A percentile compares a stretch with the other conserved stretches of the same genome.
Conservation (phyloP, 140 eudicot genomes). For the Oenanthe javanica region DNA sequence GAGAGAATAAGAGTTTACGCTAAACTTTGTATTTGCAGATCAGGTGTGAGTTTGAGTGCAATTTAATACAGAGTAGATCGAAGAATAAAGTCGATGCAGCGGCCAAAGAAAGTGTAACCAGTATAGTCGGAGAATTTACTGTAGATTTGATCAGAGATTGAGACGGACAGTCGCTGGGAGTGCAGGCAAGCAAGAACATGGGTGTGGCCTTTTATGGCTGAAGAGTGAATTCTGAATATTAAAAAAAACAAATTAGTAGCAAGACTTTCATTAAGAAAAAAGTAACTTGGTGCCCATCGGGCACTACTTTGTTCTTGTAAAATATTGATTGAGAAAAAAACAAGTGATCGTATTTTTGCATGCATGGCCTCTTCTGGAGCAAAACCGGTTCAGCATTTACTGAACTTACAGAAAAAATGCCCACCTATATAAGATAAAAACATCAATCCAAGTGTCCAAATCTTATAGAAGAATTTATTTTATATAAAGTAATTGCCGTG, state of each 20-base stretch:
- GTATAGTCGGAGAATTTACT: neutral
- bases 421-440: neutral
- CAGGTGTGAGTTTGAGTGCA: neutral
- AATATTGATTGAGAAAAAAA: neutral
- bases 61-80: neutral
- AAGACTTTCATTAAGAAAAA: neutral
- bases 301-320: neutral
- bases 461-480: too few species aligned
- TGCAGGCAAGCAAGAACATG: neutral
- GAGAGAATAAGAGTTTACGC: neutral
- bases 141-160: neutral
- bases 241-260: neutral
- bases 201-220: neutral
- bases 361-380: neutral
- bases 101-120: neutral
- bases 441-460: too few species aligned
- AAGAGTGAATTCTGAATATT: neutral
- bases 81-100: neutral
- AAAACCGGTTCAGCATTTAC: neutral
- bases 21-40: conserved; percentile 1
- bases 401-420: neutral
- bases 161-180: neutral
- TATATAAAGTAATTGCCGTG: too few species aligned
- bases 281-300: neutral
- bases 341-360: neutral